Base-by-base conservation (phyloP, 1,284 basidiomycete genomes). In the Pseudomicrostroma phylloplanum region DNA sequence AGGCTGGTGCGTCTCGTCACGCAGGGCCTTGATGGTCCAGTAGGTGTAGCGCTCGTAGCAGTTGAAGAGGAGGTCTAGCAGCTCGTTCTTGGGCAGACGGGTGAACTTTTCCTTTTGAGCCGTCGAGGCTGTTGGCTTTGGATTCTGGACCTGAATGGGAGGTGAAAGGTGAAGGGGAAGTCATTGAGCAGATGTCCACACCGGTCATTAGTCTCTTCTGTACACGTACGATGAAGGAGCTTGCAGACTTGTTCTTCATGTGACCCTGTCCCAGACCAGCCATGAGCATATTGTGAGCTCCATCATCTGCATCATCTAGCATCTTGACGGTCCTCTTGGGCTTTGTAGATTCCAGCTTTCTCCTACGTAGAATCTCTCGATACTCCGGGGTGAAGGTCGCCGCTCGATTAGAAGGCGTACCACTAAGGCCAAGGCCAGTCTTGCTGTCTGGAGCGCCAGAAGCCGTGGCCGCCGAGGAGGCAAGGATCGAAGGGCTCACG, bases 1-100 rank as follows among this genome's bases (percentile, higher is more conserved):
- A 0, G 93, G 93, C 80, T 97, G 93, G 77, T 92, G 88, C 0
- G 89, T 90, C 60, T 86, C 86, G 66, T 89, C 86, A 55, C 90
- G 85, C 58, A 96, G 81, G 17, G 86, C 83, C 67, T 88, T 88
- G 77, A 96, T 87, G 64, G 86, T 83, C 92, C 92, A 96, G 67
- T 87, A 87, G 42, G 88, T 86, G 63, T 86, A 85, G 60, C 90
- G 86, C 62, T 86, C 85, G 82, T 94, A 97, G 8, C 88, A 82
- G 1, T 81, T 76, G 79, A 96, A 94, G 36, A 97, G 84, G 66
- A 88, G 81, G 79, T 96, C 91, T 74, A 92, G 83, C 9, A 97
- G 85, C 75, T 94, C 90, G 81, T 91, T 89, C 63, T 88, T 85
- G 23, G 92, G 89, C 82, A 93, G 88, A 72, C 91, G 87, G 13